Conservation (phyloP, 2,329 filamentous ascomycete genomes). For the Huntiella bhutanensis region DNA sequence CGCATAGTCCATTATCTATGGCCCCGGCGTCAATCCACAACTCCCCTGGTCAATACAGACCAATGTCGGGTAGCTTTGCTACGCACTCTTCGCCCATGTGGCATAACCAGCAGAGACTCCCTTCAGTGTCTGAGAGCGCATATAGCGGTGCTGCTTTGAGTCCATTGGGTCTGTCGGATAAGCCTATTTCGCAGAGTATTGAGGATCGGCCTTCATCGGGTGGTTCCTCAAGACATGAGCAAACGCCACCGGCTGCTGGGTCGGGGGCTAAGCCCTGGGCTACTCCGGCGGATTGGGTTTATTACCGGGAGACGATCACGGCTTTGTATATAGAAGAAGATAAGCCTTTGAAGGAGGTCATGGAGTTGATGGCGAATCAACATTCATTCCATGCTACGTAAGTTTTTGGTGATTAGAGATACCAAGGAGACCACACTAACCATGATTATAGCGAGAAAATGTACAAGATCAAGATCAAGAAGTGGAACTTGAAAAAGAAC, state of each 20-base stretch:
- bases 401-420: background rate
- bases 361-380: slow-evolving; percentile 10
- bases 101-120: slow-evolving; percentile 6
- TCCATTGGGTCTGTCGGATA: background rate
- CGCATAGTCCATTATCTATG: slow-evolving; percentile 8
- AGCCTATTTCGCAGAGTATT: slow-evolving; percentile 7
- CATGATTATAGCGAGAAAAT: slow-evolving; percentile 9
- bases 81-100: slow-evolving; percentile 6
- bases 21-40: slow-evolving; percentile 7
- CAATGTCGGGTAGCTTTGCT: slow-evolving; percentile 1
- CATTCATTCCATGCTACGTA: slow-evolving; percentile 10
- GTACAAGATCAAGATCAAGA: slow-evolving; percentile 12
- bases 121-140: slow-evolving; percentile 3
- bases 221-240: slow-evolving; percentile 5
- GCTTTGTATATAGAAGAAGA: slow-evolving; percentile 10
- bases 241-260: background rate
- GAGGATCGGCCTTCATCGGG: slow-evolving; percentile 9
- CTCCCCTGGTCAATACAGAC: slow-evolving; percentile 9
- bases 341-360: slow-evolving; percentile 11
- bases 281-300: slow-evolving; percentile 10
- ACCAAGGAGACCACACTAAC: too few species aligned
- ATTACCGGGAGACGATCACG: slow-evolving; percentile 9
- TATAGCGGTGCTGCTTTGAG: background rate
- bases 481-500: slow-evolving; percentile 12
- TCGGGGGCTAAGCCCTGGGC: slow-evolving; percentile 9